Base-by-base conservation (phyloP, 352 stramenopile species). In the Phytophthora lateralis region DNA sequence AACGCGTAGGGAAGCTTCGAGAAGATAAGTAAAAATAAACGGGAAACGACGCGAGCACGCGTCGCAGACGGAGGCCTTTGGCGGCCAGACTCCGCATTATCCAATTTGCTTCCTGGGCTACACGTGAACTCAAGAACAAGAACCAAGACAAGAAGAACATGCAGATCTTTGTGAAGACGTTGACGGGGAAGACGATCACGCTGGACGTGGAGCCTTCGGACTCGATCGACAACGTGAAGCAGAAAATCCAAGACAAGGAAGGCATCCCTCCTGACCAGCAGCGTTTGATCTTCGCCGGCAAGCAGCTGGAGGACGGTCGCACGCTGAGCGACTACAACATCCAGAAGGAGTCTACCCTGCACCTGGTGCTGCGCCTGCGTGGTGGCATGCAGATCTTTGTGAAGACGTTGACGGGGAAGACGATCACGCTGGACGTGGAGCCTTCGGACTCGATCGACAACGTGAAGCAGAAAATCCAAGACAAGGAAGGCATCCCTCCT, bases 391-490 rank as follows among this genome's bases (percentile, higher is more conserved):
- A 49, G 42, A 49, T 49, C 21, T 49, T 69, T 27, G 60, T 73
- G 12, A 68, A 65, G 59, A 68, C 64, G 5, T 17, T 69, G 39
- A 69, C 60, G 3, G 60, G 60, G 32, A 69, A 69, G 46, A 69
- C 55, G 2, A 69, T 69, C 34, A 63, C 60, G 32, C 47, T 63
- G 0, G 60, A 69, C 29, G 58, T 66, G 42, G 58, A 66, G 27
- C 49, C 58, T 9, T 66, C 59, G 34, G 58, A 66, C 42, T 66
- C 58, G 34, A 66, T 66, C 34, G 50, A 66, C 58, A 66, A 66
- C 49, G 54, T 63, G 15, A 63, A 62, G 60, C 43, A 56, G 11
- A 67, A 67, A 43, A 66, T 67, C 51, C 59, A 67, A 20, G 59
- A 67, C 51, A 61, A 67, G 58, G 58, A 66, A 26, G 58, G 58